Conservation (phyloP, 345 rosid genomes). For the Populus alba region DNA sequence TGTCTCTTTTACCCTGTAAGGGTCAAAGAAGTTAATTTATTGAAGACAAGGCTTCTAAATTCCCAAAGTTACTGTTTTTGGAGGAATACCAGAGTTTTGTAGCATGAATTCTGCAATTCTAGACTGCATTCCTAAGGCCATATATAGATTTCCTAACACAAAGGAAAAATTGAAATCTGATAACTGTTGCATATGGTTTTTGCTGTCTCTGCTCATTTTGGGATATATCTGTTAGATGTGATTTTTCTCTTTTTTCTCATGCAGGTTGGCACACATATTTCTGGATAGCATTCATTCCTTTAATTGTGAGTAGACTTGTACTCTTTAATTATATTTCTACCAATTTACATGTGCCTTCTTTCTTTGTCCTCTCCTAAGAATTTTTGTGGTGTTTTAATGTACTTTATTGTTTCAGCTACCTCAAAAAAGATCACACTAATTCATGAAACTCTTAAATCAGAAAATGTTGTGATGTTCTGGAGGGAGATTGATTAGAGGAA, state of each 20-base stretch:
- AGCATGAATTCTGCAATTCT: background rate
- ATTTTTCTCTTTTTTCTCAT: background rate
- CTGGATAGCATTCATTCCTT: constrained; percentile 81
- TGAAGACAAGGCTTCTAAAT: no score
- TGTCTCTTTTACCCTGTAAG: no score
- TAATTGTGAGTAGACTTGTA: constrained; percentile 51
- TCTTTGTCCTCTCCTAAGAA: background rate
- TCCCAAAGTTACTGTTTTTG: no score
- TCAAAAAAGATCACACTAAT: no score
- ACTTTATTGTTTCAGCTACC: no score
- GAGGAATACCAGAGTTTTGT: no score
- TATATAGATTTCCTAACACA: background rate
- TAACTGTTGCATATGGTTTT: background rate
- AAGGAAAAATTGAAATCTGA: background rate
- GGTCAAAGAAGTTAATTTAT: no score
- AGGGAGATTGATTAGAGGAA: no score
- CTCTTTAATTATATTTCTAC: background rate
- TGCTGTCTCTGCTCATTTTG: background rate
- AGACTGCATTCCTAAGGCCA: background rate
- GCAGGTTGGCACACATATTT: constrained; percentile 89
- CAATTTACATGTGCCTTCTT: background rate
- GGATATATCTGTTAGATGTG: background rate
- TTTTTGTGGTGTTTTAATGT: no score
- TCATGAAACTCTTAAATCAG: no score
- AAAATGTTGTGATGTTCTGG: no score